Conservation (phyloP, 1,139 yeast species). For the Suhomyces guaymorum region DNA sequence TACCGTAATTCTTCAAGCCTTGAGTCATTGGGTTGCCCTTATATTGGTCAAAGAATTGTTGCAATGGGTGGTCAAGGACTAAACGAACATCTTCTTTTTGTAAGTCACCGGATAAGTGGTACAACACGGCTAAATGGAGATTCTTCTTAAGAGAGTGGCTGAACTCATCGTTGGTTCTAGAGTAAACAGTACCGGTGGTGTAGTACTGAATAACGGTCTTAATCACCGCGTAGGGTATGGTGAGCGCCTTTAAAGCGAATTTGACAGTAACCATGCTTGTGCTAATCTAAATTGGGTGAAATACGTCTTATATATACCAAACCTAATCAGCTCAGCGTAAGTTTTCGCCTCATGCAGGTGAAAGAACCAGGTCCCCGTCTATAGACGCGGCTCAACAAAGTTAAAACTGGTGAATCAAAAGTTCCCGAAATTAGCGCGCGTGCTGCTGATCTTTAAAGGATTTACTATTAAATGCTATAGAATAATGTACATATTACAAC, state of each 20-base stretch:
- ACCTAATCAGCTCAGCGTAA: no score
- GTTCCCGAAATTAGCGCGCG: no score
- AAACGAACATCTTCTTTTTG: conserved; percentile 15
- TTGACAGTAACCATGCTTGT: conserved; percentile 10
- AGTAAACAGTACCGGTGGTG: conserved; percentile 35
- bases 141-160: conserved; percentile 32
- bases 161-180: conserved; percentile 32
- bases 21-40: conserved; percentile 13
- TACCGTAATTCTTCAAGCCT: conserved; percentile 18
- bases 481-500: conserved; percentile 17
- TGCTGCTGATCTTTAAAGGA: no score
- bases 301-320: no score
- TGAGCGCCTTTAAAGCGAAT: conserved; percentile 10
- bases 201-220: conserved; percentile 27
- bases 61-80: conserved; percentile 15
- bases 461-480: no score
- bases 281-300: no score
- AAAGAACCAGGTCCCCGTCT: no score
- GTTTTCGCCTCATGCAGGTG: no score
- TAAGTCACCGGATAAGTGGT: conserved; percentile 27
- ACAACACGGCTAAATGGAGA: conserved; percentile 28
- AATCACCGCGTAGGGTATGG: conserved; percentile 24
- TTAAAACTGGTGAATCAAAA: no score
- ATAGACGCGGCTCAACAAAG: no score
- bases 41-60: conserved; percentile 12